Evolutionary conservation across 805 yeast genomes (phyloP).

Genomic region (Metschnikowia sp.): DNA sequence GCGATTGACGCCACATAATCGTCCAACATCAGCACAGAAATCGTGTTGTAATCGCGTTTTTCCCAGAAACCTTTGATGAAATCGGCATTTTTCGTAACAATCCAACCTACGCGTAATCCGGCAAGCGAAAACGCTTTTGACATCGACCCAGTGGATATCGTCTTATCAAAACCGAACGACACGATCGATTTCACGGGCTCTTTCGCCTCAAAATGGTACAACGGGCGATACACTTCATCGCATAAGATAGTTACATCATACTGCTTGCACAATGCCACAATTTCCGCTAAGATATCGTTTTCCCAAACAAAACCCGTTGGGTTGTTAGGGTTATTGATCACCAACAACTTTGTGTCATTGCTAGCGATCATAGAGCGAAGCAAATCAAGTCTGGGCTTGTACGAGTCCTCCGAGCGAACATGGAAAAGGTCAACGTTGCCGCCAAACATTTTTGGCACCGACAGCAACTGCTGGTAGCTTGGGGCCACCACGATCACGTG

Average conservation of each 20-base stretch:
- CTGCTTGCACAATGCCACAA: slow-evolving; percentile 34
- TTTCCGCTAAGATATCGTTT: slow-evolving; percentile 28
- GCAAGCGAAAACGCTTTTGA: slow-evolving; percentile 56
- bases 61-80: slow-evolving; percentile 31
- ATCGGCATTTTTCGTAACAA: slow-evolving; percentile 33
- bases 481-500: slow-evolving; percentile 49
- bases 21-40: slow-evolving; percentile 46
- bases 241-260: slow-evolving; percentile 36
- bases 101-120: slow-evolving; percentile 54
- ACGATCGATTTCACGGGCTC: slow-evolving; percentile 35
- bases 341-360: slow-evolving; percentile 40
- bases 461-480: slow-evolving; percentile 46
- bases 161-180: slow-evolving; percentile 38
- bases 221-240: slow-evolving; percentile 55
- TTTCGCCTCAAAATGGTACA: slow-evolving; percentile 33
- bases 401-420: slow-evolving; percentile 31
- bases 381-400: slow-evolving; percentile 32
- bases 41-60: slow-evolving; percentile 50
- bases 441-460: slow-evolving; percentile 45
- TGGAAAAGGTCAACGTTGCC: slow-evolving; percentile 32
- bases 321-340: slow-evolving; percentile 38
- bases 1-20: slow-evolving; percentile 46
- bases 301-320: slow-evolving; percentile 41
- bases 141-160: slow-evolving; percentile 47
- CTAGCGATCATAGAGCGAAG: slow-evolving; percentile 27